Base-by-base conservation (phyloP, 306 rosid genomes). In the Gleditsia sinensis region DNA sequence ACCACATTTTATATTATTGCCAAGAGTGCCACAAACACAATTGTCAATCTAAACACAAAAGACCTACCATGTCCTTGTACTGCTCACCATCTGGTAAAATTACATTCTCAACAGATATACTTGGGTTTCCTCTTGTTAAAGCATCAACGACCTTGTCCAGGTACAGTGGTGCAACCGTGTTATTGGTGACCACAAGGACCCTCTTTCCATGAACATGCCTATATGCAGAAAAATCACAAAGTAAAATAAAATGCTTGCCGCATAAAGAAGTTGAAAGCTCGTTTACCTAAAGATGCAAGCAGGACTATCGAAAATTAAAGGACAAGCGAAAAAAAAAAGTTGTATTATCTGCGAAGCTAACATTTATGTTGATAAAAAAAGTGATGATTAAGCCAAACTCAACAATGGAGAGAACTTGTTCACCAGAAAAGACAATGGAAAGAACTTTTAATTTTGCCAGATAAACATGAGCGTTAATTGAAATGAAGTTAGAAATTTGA, bases 171-270 rank as follows among this genome's bases (percentile, higher is more conserved):
- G 78, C 98, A 74, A 95, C 84, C 0, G 89, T 92, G 21, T 76
- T 49, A 69, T 92, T 95, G 33, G 98, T 92, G 78, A 95, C 99
- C 83, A 95, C 84, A 17, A 95, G 93, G 66, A 95, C 96, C 87
- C 80, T 90, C 92, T 86, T 92, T 53, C 99, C 99, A 72, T 95
- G 95, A 16, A 92, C 92, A 88, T 95, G 97, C 92, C 99, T 92
- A 83, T 54, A 3, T 40, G 42, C 0, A 17, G 65, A 34, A 74
- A 21, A 42, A 75, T 3, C 51, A n/a, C 30, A 23, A 32, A 49
- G 34, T 20, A 23, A 59, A 54, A 24, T n/a, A 9, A 24, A 43
- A 73, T 36, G 46, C 7, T 9, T 16, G 21, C 53, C 16, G 28
- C 24, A 28, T 54, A 13, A 16, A 5, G 37, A 45, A 75, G 12